Evolutionary conservation across 164 flowering plant species (phyloP).

Genomic region (Sedum album): DNA sequence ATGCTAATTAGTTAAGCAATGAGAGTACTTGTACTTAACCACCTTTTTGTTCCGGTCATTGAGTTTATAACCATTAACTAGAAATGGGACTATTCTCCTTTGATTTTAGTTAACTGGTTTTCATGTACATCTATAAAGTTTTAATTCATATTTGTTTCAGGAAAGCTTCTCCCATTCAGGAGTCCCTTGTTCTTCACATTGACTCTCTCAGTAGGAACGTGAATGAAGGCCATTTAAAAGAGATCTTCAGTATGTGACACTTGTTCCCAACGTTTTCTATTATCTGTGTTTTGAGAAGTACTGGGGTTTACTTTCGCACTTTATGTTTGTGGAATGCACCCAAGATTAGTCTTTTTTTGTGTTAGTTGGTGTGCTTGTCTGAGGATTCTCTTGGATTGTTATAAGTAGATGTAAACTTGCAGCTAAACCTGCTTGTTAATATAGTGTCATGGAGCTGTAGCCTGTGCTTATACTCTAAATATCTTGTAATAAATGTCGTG

Average conservation of each 20-base stretch:
- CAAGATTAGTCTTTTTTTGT: neutral
- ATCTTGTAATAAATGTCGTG: no score
- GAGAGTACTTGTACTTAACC: no score
- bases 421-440: neutral
- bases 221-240: constrained; percentile 85
- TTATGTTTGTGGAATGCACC: neutral
- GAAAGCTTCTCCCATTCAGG: constrained; percentile 67
- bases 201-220: constrained; percentile 89
- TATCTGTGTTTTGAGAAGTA: neutral
- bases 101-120: no score
- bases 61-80: no score
- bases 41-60: no score
- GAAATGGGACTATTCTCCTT: neutral
- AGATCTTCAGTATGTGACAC: constrained; percentile 72
- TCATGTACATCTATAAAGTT: neutral
- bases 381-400: neutral
- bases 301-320: neutral
- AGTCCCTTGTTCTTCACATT: constrained; percentile 74
- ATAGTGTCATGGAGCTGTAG: neutral
- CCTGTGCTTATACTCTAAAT: neutral
- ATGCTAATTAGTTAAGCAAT: no score
- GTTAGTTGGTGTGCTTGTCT: neutral
- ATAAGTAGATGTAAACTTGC: no score
- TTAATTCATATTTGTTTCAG: constrained; percentile 31
- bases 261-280: neutral